These are phyloP conservation scores for Calonectria henricotiae DNA, from an alignment of 2,329 filamentous ascomycete genomes.

Conservation along the genomic window DNA sequence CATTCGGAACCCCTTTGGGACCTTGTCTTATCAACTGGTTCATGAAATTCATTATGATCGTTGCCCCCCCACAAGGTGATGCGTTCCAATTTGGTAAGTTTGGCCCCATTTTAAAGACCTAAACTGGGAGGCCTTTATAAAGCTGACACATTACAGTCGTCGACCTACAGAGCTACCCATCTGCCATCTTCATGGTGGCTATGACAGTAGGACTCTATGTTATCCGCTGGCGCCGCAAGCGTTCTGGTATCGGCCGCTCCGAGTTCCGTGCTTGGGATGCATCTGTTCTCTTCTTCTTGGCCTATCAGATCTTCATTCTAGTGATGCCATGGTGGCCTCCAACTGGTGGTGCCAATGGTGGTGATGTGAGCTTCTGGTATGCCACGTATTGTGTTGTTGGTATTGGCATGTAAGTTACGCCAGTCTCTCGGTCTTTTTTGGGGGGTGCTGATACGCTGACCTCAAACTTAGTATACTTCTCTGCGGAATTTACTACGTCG, in stretches of 20 bases:
- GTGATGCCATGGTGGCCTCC: slow-evolving; percentile 83
- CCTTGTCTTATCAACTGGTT: slow-evolving; percentile 73
- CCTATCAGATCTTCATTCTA: slow-evolving; percentile 74
- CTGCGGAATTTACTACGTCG: slow-evolving; percentile 73
- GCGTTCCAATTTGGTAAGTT: slow-evolving; percentile 73
- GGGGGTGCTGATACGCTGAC: not conserved
- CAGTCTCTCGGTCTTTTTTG: rapidly evolving
- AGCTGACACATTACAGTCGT: slow-evolving; percentile 62
- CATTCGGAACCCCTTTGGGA: slow-evolving; percentile 75
- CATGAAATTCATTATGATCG: slow-evolving; percentile 73
- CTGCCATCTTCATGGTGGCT: slow-evolving; percentile 71
- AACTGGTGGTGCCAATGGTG: slow-evolving; percentile 70
- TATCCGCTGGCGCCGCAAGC: slow-evolving; percentile 70
- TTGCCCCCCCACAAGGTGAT: slow-evolving; percentile 75
- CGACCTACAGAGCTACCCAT: slow-evolving; percentile 73
- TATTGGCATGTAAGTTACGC: slow-evolving; percentile 72
- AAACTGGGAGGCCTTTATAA: rapidly evolving
- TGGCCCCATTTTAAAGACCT: too few relatives aligned
- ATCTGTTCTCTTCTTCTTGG: slow-evolving; percentile 73
- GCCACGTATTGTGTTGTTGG: slow-evolving; percentile 79
- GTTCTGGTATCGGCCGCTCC: slow-evolving; percentile 64
- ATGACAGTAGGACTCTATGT: slow-evolving; percentile 73
- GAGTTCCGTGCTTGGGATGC: slow-evolving; percentile 75
- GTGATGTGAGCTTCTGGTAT: slow-evolving; percentile 83
- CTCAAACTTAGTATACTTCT: slow-evolving; percentile 62